A percentile compares a stretch with the other conserved stretches of the same genome.
Conservation (phyloP, 345 rosid genomes). For the Melastoma malabathricum region DNA sequence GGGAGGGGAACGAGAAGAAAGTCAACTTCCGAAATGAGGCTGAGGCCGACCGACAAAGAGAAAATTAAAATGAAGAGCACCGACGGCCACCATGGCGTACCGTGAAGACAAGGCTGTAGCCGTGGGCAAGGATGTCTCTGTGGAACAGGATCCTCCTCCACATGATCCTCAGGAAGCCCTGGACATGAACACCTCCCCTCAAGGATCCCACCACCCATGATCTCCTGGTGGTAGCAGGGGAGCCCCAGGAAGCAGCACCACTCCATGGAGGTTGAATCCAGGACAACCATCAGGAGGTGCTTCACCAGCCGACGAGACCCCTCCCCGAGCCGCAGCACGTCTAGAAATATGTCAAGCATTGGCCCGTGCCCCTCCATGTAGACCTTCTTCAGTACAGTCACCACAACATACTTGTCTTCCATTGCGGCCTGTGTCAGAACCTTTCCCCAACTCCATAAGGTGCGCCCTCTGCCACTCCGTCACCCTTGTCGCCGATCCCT, state of each 20-base stretch:
- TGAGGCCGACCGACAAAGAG: not conserved
- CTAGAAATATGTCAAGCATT: slow-evolving; percentile 63
- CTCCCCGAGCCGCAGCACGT: slow-evolving; percentile 70
- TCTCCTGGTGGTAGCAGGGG: slow-evolving; percentile 53
- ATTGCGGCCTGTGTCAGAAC: slow-evolving; percentile 34
- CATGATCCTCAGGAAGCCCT: slow-evolving; percentile 73
- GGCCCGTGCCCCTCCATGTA: slow-evolving; percentile 45
- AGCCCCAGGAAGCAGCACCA: slow-evolving; percentile 55
- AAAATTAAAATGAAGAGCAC: not conserved
- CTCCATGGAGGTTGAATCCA: slow-evolving; percentile 55
- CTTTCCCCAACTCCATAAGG: slow-evolving; percentile 44
- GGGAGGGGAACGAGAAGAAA: not conserved
- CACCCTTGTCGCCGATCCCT: slow-evolving; percentile 27
- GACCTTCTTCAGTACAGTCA: slow-evolving; percentile 55
- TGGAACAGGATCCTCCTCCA: slow-evolving; percentile 63
- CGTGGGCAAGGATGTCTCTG: slow-evolving; percentile 46
- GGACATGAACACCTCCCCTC: slow-evolving; percentile 46
- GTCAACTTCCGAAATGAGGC: not conserved
- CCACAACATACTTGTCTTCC: slow-evolving; percentile 46
- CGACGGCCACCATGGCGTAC: slow-evolving; percentile 12
- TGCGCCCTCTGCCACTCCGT: slow-evolving; percentile 63
- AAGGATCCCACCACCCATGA: slow-evolving; percentile 44
- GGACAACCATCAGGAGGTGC: slow-evolving; percentile 41
- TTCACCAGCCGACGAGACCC: slow-evolving; percentile 35
- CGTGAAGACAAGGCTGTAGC: slow-evolving; percentile 68